Percentiles rank a stretch among this genome's conserved stretches.
These are phyloP conservation scores for Aspergillus pseudoterreus DNA, from an alignment of 2,329 filamentous ascomycete genomes.

Conservation along the genomic window DNA sequence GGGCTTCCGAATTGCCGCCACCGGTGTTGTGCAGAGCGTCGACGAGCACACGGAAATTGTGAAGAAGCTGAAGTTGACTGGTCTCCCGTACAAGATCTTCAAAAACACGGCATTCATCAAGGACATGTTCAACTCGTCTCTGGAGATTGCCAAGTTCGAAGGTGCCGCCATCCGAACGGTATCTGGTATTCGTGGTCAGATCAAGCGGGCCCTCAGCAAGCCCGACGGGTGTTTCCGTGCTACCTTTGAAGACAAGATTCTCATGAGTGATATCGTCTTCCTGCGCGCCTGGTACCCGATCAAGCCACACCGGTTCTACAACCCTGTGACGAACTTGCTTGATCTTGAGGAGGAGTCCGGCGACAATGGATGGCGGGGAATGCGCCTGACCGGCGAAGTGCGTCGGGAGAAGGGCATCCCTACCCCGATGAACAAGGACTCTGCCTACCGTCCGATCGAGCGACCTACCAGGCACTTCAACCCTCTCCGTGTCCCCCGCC, in stretches of 20 bases:
- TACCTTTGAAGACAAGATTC: conserved; percentile 97
- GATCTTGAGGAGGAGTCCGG: conserved; percentile 45
- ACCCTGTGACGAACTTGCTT: conserved; percentile 88
- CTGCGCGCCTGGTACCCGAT: conserved; percentile 95
- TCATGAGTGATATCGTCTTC: conserved; percentile 96
- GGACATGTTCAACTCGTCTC: conserved; percentile 90
- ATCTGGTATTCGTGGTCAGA: conserved; percentile 90
- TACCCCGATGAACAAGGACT: conserved; percentile 79
- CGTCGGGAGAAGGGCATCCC: conserved; percentile 70
- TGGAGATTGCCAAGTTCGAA: conserved; percentile 98
- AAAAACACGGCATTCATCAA: conserved; percentile 99
- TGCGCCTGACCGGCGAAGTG: conserved; percentile 92
- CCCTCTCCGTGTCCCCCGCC: conserved; percentile 48
- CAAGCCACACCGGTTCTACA: conserved; percentile 93
- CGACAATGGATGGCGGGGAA: conserved; percentile 67
- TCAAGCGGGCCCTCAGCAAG: conserved; percentile 90
- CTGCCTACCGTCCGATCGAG: conserved; percentile 68
- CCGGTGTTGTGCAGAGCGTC: conserved; percentile 87
- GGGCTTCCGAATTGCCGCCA: conserved; percentile 91
- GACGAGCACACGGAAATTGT: conserved; percentile 97
- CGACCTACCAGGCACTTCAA: conserved; percentile 70
- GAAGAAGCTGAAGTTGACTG: conserved; percentile 97
- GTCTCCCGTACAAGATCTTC: conserved; percentile 94
- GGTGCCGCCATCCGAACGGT: conserved; percentile 94
- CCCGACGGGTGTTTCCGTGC: conserved; percentile 95